phyloP scores from a whole-genome alignment of 2,329 filamentous ascomycete species.

The Rhexocercosporidium sp. region DNA sequence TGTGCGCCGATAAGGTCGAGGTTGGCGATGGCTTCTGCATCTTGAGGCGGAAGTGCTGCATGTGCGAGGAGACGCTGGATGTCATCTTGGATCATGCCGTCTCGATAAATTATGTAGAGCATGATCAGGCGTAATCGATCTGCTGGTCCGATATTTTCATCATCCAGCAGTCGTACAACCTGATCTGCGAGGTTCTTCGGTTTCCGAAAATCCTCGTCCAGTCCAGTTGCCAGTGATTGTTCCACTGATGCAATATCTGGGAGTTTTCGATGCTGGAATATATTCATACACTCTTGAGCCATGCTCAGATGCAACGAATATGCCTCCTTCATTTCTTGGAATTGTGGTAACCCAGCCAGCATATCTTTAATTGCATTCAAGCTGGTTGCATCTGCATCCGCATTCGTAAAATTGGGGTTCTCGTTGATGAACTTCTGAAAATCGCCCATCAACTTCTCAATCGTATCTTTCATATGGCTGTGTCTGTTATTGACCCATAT shows the following conservation, averaged over 20 bases:
- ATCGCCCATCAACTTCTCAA: slow-evolving; percentile 89
- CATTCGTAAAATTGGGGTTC: slow-evolving; percentile 89
- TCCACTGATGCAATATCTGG: slow-evolving; percentile 87
- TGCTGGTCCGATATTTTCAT: slow-evolving; percentile 70
- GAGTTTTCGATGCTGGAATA: slow-evolving; percentile 84
- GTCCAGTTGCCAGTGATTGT: slow-evolving; percentile 87
- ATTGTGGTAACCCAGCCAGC: slow-evolving; percentile 92
- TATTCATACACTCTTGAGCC: slow-evolving; percentile 96
- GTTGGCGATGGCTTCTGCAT: slow-evolving; percentile 76
- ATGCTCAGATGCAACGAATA: slow-evolving; percentile 95
- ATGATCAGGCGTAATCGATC: slow-evolving; percentile 87
- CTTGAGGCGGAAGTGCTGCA: slow-evolving; percentile 74
- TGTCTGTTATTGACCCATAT: slow-evolving; percentile 97
- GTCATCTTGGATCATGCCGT: slow-evolving; percentile 84
- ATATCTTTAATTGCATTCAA: slow-evolving; percentile 96
- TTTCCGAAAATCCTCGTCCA: slow-evolving; percentile 91
- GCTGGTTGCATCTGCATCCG: slow-evolving; percentile 70
- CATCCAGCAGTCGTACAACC: slow-evolving; percentile 85
- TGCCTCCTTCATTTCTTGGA: slow-evolving; percentile 92
- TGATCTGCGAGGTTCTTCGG: slow-evolving; percentile 89
- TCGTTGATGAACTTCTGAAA: slow-evolving; percentile 91
- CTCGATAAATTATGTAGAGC: slow-evolving; percentile 84
- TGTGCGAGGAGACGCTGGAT: slow-evolving; percentile 85
- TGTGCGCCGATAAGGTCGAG: slow-evolving; percentile 82
- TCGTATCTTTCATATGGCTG: slow-evolving; percentile 96